Evolutionary conservation across 106 monocot species (phyloP).

Genomic region (Acorus gramineus): DNA sequence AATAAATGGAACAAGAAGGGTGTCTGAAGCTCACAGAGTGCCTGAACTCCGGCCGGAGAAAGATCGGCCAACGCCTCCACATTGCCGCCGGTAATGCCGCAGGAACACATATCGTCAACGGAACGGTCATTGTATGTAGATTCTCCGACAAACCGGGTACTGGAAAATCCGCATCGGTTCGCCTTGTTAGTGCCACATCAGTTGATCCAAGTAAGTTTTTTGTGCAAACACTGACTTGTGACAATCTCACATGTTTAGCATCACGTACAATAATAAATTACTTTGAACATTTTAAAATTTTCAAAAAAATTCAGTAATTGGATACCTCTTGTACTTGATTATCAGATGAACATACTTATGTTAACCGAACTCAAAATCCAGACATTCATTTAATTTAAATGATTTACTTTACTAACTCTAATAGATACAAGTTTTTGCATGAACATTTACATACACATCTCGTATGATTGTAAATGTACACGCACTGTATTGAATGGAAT

Average conservation of each 20-base stretch:
- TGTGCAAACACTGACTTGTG: no score
- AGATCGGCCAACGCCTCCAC: conserved; percentile 1
- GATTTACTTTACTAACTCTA: no score
- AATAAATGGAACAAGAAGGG: conserved; percentile 5
- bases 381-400: no score
- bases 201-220: conserved; percentile 34
- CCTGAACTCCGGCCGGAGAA: conserved; percentile 4
- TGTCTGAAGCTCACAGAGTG: conserved; percentile 13
- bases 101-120: conserved; percentile 12
- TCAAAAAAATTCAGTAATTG: no score
- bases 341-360: no score
- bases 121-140: conserved; percentile 27
- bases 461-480: no score
- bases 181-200: conserved; percentile 35
- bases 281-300: no score
- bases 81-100: background rate
- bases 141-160: conserved; percentile 8
- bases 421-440: no score
- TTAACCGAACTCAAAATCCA: no score
- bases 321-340: no score
- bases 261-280: background rate
- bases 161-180: conserved; percentile 27
- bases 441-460: no score
- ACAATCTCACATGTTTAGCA: background rate
- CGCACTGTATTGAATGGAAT: no score